Conservation (phyloP, 169 alveolate species). For the Sarcocystis neurona region DNA sequence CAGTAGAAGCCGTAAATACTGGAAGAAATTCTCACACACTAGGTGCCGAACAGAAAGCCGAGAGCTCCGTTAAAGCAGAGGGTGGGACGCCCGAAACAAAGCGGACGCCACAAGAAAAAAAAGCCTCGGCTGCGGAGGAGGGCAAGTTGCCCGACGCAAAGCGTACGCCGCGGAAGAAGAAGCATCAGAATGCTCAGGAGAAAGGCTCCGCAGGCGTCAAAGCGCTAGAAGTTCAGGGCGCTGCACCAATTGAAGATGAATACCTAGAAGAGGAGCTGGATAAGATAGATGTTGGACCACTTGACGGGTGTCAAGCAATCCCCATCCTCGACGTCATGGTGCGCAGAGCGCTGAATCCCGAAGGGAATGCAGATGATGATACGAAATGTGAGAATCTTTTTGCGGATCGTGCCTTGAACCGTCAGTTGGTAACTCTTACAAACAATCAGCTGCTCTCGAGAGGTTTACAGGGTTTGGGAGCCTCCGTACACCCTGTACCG, state of each 20-base stretch:
- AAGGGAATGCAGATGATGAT: background rate
- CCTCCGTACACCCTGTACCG: slow-evolving; percentile 6
- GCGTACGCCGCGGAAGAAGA: too few species aligned
- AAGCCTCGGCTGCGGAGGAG: too few species aligned
- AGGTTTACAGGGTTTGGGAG: background rate
- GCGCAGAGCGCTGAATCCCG: slow-evolving; percentile 1
- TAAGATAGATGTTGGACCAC: slow-evolving; percentile 27
- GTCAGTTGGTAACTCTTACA: background rate
- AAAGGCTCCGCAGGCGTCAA: too few species aligned
- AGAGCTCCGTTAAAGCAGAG: too few species aligned
- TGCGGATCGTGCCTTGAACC: slow-evolving; percentile 3
- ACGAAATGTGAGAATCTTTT: slow-evolving; percentile 29
- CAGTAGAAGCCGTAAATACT: slow-evolving; percentile 29
- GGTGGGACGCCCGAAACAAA: too few species aligned
- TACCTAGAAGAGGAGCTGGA: slow-evolving; percentile 10
- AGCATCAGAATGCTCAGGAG: too few species aligned
- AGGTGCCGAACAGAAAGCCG: too few species aligned
- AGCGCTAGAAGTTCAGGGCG: too few species aligned
- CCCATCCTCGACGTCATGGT: slow-evolving; percentile 42
- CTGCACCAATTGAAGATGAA: slow-evolving; percentile 39
- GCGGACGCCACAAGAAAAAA: too few species aligned
- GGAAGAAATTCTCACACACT: too few species aligned
- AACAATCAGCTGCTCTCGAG: background rate
- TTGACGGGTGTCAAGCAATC: slow-evolving; percentile 32
- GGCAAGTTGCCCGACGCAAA: too few species aligned